These are phyloP conservation scores for Pholiota microspora DNA, from an alignment of 768 basidiomycete genomes.

Conservation along the genomic window DNA sequence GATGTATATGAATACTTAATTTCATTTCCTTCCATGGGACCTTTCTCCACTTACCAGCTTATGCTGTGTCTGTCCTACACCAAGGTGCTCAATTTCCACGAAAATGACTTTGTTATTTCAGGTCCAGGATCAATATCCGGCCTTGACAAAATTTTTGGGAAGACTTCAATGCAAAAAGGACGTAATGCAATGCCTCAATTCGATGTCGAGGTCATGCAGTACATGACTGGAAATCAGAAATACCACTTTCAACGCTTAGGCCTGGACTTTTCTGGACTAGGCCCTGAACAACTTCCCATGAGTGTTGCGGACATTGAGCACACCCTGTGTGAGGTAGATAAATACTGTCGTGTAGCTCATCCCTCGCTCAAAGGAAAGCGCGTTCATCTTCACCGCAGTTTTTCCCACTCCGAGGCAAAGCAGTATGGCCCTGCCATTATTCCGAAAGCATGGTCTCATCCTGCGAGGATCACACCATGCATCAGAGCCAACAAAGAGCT, in stretches of 20 bases:
- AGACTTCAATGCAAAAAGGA: slow-evolving; percentile 29
- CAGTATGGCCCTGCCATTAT: slow-evolving; percentile 21
- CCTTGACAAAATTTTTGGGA: slow-evolving; percentile 65
- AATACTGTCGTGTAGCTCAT: slow-evolving; percentile 64
- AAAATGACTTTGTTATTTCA: slow-evolving; percentile 66
- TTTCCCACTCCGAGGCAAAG: slow-evolving; percentile 24
- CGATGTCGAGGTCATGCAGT: slow-evolving; percentile 61
- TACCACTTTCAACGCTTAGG: slow-evolving; percentile 62
- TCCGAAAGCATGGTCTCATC: slow-evolving; percentile 52
- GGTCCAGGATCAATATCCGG: slow-evolving; percentile 69
- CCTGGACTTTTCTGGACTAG: slow-evolving; percentile 49
- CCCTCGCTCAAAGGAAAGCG: slow-evolving; percentile 44
- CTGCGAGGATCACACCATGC: slow-evolving; percentile 38
- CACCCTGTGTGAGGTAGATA: slow-evolving; percentile 75
- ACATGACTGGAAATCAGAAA: slow-evolving; percentile 58
- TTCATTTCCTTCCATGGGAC: slow-evolving; percentile 70
- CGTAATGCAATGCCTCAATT: slow-evolving; percentile 30
- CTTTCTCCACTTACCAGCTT: slow-evolving; percentile 71
- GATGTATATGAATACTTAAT: slow-evolving; percentile 62
- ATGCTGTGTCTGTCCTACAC: slow-evolving; percentile 60
- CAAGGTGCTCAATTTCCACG: slow-evolving; percentile 55
- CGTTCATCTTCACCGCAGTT: slow-evolving; percentile 36
- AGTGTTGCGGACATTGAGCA: slow-evolving; percentile 76
- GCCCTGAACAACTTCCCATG: slow-evolving; percentile 48
- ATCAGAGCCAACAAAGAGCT: slow-evolving; percentile 36